Conservation (phyloP, 2,329 filamentous ascomycete genomes). For the Arthroderma uncinatum region DNA sequence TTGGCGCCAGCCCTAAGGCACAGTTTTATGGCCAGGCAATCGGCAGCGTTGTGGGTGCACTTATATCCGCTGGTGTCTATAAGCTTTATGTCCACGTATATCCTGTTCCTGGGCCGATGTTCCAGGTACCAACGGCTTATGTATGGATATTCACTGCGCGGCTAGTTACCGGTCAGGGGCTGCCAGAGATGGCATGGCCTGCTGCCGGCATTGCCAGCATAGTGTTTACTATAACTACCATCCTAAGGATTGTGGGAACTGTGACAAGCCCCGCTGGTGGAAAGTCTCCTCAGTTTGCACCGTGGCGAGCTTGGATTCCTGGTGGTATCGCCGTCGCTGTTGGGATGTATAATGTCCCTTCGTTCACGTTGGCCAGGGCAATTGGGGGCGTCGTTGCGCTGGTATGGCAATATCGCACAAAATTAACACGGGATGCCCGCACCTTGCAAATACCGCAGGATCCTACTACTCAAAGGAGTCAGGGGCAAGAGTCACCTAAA, state of each 20-base stretch:
- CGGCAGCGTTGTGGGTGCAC: slow-evolving; percentile 71
- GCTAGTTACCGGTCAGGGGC: slow-evolving; percentile 77
- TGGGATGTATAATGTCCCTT: slow-evolving; percentile 96
- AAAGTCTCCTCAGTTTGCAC: slow-evolving; percentile 23
- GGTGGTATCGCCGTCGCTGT: slow-evolving; percentile 94
- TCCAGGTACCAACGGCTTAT: slow-evolving; percentile 87
- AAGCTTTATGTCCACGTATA: slow-evolving; percentile 85
- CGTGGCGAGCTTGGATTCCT: slow-evolving; percentile 67
- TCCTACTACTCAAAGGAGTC: neutral
- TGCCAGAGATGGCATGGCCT: slow-evolving; percentile 72
- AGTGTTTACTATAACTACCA: slow-evolving; percentile 62
- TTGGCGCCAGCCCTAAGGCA: slow-evolving; percentile 83
- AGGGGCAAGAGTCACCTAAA: neutral
- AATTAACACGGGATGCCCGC: slow-evolving; percentile 31
- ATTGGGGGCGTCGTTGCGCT: slow-evolving; percentile 66
- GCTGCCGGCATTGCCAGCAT: slow-evolving; percentile 65
- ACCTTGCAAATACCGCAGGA: slow-evolving; percentile 3
- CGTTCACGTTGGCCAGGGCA: slow-evolving; percentile 81
- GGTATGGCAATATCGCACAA: slow-evolving; percentile 55
- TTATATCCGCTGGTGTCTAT: slow-evolving; percentile 79
- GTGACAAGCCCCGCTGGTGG: slow-evolving; percentile 19
- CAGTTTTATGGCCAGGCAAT: slow-evolving; percentile 97
- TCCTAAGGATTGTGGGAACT: slow-evolving; percentile 47
- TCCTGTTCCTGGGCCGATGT: slow-evolving; percentile 72
- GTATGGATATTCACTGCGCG: slow-evolving; percentile 97